Evolutionary conservation across 148 eudicot genomes (phyloP).

Genomic region (Rhododendron molle): DNA sequence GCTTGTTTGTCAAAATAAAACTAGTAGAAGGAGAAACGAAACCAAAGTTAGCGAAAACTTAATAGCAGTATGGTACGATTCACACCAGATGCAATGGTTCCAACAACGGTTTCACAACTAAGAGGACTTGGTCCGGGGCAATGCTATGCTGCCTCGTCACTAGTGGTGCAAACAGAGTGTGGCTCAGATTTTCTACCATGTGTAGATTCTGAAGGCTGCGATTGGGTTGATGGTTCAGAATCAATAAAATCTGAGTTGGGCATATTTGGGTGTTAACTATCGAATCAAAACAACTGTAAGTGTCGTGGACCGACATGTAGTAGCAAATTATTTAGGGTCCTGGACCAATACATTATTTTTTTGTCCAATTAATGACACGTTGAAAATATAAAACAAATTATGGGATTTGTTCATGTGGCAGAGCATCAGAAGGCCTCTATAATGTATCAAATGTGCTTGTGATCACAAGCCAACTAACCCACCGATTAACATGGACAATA

Average conservation of each 20-base stretch:
- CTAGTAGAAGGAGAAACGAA: conserved; percentile 28
- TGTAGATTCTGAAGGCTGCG: neutral
- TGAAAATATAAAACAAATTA: neutral
- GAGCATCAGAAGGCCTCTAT: neutral
- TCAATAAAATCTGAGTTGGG: neutral
- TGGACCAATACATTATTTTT: neutral
- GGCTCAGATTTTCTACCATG: neutral
- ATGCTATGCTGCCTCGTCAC: neutral
- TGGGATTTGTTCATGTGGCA: neutral
- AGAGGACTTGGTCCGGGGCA: neutral
- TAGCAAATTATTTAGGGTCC: neutral
- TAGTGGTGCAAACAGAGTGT: neutral
- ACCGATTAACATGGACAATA: neutral
- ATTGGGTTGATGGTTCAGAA: neutral
- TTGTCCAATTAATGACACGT: neutral
- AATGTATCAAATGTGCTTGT: neutral
- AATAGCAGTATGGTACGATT: neutral
- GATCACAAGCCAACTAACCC: neutral
- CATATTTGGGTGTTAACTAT: neutral
- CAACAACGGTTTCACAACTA: neutral
- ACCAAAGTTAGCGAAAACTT: neutral
- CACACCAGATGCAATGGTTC: neutral
- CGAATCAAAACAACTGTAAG: neutral
- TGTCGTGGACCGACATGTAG: neutral
- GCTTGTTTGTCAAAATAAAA: conserved; percentile 63